These are phyloP conservation scores for Ceratocystis cubensis DNA, from an alignment of 2,329 filamentous ascomycete species.

Conservation along the genomic window DNA sequence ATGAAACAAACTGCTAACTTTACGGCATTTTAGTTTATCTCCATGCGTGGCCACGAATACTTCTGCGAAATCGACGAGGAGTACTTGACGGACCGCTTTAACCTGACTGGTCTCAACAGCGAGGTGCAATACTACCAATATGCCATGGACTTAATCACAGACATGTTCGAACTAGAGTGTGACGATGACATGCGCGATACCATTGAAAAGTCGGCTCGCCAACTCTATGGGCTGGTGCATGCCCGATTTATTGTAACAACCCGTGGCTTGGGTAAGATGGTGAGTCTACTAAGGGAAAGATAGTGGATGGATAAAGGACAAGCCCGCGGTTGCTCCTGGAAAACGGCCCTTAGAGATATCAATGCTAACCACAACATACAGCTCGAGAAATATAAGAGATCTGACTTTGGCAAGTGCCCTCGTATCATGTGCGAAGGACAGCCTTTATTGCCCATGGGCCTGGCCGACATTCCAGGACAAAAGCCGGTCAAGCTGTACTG, in stretches of 20 bases:
- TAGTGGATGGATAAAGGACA: background rate
- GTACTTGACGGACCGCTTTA: constrained; percentile 95
- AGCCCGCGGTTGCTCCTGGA: too few relatives aligned
- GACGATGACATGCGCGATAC: constrained; percentile 97
- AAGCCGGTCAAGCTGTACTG: constrained; percentile 97
- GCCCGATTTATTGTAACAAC: constrained; percentile 96
- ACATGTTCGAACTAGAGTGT: constrained; percentile 97
- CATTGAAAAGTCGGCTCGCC: constrained; percentile 92
- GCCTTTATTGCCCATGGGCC: constrained; percentile 85
- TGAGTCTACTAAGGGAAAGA: constrained; percentile 32
- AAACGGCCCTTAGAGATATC: background rate
- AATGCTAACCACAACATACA: constrained; percentile 30
- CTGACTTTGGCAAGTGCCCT: constrained; percentile 94
- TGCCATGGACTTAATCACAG: constrained; percentile 90
- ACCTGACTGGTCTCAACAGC: constrained; percentile 89
- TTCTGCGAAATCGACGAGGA: constrained; percentile 99
- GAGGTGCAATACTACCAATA: constrained; percentile 99
- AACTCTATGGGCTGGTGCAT: constrained; percentile 91
- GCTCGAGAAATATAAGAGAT: constrained; percentile 98
- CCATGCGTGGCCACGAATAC: constrained; percentile 93
- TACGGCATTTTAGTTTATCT: constrained; percentile 63
- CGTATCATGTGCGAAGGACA: constrained; percentile 91
- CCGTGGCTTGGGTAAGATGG: constrained; percentile 89
- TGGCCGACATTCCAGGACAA: constrained; percentile 74
- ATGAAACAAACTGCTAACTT: background rate